Evolutionary conservation across 192 early-diverging fungal species (phyloP), one percentile per base, ranked within the genome.

Genomic region (Umbelopsis sp.): DNA sequence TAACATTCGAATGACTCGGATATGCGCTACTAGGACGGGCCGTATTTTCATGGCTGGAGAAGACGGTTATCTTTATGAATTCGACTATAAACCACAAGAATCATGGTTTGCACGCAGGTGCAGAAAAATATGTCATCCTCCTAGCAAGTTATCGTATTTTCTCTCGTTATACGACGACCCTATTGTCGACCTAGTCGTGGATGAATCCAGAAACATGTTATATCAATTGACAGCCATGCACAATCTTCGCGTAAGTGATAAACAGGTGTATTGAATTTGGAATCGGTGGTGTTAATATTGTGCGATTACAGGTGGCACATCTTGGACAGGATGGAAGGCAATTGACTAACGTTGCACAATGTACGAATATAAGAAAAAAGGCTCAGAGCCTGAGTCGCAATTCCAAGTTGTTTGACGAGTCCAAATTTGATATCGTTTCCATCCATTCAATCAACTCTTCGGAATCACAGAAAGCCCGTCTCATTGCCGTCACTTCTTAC

Each of bases 41-140:
- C 84, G 97, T 9, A 90, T 98, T 37, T 96, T 97, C 67, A 92
- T 97, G 92, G 79, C 88, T 18, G 95, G 95, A 46, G 88, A 89
- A 66, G 91, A 96, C 74, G 93, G 93, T 23, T 84, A 90, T 66
- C 73, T 98, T 12, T 96, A 92, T 81, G 97, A 98, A 79, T 82
- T 98, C 44, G 81, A 81, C 37, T 98, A 98, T 73, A 90, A 93
- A 77, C 78, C 91, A 8, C 87, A 88, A 52, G 97, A 97, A 52
- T 91, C 92, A 10, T 97, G 93, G 93, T 93, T 97, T 74, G 89
- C 84, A 12, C 78, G 88, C 27, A 89, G 88, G 64, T 91, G 93
- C 64, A 82, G 83, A 25, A 61, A 61, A 30, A 35, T 61, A n/a
- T 61, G 55, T 6, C 55, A 61, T 35, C 27, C 55, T 35, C 55